These are phyloP conservation scores for Sordaria brevicollis DNA, from an alignment of 495 filamentous ascomycete species.

Conservation along the genomic window DNA sequence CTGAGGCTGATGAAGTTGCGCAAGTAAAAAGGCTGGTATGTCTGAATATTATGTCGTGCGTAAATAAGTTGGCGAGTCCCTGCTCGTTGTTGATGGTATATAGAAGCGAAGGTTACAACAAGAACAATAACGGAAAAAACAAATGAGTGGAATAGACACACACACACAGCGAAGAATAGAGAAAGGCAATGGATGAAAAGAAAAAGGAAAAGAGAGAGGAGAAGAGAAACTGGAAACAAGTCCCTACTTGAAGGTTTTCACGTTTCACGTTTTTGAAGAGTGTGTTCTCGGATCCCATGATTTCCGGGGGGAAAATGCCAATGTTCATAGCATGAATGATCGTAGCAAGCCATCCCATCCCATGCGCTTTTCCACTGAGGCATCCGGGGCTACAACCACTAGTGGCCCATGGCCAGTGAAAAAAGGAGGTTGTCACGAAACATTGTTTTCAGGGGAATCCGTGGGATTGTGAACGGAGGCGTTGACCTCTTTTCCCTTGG, in stretches of 20 bases:
- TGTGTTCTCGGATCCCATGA: slow-evolving; percentile 8
- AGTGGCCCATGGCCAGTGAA: neutral
- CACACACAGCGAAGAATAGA: neutral
- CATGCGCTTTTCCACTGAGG: no score
- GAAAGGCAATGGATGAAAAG: slow-evolving; percentile 26
- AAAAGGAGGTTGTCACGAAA: slow-evolving; percentile 39
- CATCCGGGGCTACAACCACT: neutral
- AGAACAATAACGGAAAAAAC: neutral
- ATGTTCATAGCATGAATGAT: slow-evolving; percentile 46
- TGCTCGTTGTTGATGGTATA: slow-evolving; percentile 31
- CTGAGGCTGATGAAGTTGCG: slow-evolving; percentile 7
- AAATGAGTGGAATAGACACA: neutral
- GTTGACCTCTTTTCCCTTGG: neutral
- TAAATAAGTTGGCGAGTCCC: slow-evolving; percentile 38
- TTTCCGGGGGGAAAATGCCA: slow-evolving; percentile 7
- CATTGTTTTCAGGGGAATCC: slow-evolving; percentile 9
- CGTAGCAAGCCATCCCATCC: no score
- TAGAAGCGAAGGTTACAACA: neutral
- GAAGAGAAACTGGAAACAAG: slow-evolving; percentile 30
- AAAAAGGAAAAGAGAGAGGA: slow-evolving; percentile 26
- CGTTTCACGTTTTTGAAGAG: slow-evolving; percentile 2
- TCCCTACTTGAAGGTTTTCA: neutral
- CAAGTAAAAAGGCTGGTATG: slow-evolving; percentile 7
- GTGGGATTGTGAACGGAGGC: neutral
- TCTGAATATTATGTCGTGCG: slow-evolving; percentile 8